A percentile compares a stretch with the other conserved stretches of the same genome.
Conservation (phyloP, 2,329 filamentous ascomycete species). For the Mariannaea sp. region DNA sequence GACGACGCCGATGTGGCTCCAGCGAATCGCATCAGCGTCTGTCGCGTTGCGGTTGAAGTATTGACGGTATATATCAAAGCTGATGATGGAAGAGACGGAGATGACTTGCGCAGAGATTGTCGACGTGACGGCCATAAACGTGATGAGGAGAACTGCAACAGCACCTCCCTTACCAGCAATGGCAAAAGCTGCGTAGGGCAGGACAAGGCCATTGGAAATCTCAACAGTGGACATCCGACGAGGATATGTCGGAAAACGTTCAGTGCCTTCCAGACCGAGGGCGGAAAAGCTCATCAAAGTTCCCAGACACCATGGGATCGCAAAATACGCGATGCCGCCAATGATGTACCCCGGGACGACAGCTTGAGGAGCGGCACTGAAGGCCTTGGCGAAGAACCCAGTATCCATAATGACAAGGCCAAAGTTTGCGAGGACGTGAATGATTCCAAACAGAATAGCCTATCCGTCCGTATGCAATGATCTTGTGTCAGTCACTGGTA, state of each 20-base stretch:
- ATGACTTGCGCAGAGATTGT: conserved; percentile 58
- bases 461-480: no score
- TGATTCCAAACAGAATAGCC: conserved; percentile 55
- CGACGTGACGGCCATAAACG: conserved; percentile 78
- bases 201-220: conserved; percentile 69
- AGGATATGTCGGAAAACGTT: conserved; percentile 59
- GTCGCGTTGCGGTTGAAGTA: conserved; percentile 53
- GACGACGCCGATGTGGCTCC: conserved; percentile 58
- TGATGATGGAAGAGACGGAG: conserved; percentile 58
- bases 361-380: conserved; percentile 51
- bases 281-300: conserved; percentile 56
- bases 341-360: conserved; percentile 58
- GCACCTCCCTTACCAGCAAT: conserved; percentile 73
- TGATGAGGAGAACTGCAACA: conserved; percentile 67
- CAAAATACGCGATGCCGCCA: conserved; percentile 58
- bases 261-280: conserved; percentile 51
- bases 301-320: conserved; percentile 58
- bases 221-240: conserved; percentile 62
- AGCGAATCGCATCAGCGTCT: conserved; percentile 55
- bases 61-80: conserved; percentile 58
- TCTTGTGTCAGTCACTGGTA: background rate
- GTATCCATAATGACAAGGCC: conserved; percentile 60
- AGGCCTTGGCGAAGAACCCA: conserved; percentile 58
- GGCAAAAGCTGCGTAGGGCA: conserved; percentile 72
- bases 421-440: conserved; percentile 55